Evolutionary conservation across 306 rosid genomes (phyloP).

Genomic region (Lathyrus sativus): DNA sequence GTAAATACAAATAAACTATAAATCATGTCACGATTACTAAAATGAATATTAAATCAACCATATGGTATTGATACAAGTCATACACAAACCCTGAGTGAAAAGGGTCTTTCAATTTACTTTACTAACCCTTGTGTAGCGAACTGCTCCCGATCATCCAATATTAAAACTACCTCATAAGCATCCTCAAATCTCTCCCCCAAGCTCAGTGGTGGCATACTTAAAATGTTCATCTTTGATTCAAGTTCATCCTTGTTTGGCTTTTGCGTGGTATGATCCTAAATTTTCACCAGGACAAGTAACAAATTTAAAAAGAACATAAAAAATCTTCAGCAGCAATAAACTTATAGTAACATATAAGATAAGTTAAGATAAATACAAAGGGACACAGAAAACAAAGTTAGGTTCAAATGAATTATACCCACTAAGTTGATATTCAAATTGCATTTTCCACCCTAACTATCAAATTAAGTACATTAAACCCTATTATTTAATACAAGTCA

Average conservation of each 20-base stretch:
- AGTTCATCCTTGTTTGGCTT: conserved; percentile 44
- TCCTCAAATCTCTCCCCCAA: conserved; percentile 91
- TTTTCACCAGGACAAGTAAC: conserved; percentile 39
- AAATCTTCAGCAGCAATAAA: conserved; percentile 22
- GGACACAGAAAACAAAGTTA: neutral
- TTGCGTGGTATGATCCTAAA: conserved; percentile 46
- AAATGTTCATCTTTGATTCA: conserved; percentile 48
- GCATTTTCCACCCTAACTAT: conserved; percentile 7
- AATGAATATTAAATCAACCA: neutral
- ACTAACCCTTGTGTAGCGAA: conserved; percentile 89
- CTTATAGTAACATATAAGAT: conserved; percentile 5
- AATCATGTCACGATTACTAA: conserved; percentile 6
- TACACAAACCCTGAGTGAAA: conserved; percentile 4
- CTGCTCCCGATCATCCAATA: conserved; percentile 92
- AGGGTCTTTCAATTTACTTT: conserved; percentile 22
- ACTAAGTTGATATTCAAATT: conserved; percentile 5
- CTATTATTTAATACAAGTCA: neutral
- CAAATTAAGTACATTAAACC: neutral
- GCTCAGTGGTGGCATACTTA: conserved; percentile 78
- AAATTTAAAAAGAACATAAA: conserved; percentile 9
- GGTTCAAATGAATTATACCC: conserved; percentile 28
- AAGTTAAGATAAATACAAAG: conserved; percentile 13
- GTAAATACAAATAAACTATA: conserved; percentile 27
- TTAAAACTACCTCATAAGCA: conserved; percentile 71
- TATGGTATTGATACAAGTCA: conserved; percentile 12